Percentiles rank a stretch among this genome's conserved stretches.
These are phyloP conservation scores for Penicillium sp. DNA, from an alignment of 2,329 filamentous ascomycete species.

Conservation along the genomic window DNA sequence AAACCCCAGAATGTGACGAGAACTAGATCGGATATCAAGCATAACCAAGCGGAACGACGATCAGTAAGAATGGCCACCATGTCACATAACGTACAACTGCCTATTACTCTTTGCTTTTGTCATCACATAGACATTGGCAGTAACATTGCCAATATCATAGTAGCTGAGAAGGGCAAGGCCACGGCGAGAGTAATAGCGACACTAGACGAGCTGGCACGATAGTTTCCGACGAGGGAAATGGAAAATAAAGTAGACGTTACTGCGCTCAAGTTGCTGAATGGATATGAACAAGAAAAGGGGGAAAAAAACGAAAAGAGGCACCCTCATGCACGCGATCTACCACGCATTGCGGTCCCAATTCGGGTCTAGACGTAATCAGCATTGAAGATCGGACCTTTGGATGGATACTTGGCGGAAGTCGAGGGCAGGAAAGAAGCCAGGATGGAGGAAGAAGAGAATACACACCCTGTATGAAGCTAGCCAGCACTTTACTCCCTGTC, in stretches of 20 bases:
- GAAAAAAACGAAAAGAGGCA: constrained; percentile 1
- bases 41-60: constrained; percentile 5
- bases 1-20: neutral
- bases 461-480: constrained; percentile 92
- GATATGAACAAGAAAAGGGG: constrained; percentile 5
- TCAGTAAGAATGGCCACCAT: too few relatives aligned
- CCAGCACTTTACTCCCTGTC: constrained; percentile 94
- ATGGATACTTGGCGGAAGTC: too few relatives aligned
- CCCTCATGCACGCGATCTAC: constrained; percentile 46
- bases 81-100: constrained; percentile 20
- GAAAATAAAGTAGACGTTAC: constrained; percentile 1
- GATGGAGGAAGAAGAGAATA: too few relatives aligned
- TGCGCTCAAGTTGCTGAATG: constrained; percentile 11
- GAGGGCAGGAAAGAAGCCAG: too few relatives aligned
- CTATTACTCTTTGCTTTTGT: constrained; percentile 5
- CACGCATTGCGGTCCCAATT: constrained; percentile 86
- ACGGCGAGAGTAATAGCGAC: too few relatives aligned
- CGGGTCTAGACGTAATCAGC: constrained; percentile 39
- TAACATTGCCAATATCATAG: too few relatives aligned
- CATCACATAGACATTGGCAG: constrained; percentile 7
- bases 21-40: constrained; percentile 16
- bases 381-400: neutral
- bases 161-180: too few relatives aligned
- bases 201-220: too few relatives aligned
- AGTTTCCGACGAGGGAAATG: neutral